Base-by-base conservation (phyloP, 2,329 filamentous ascomycete genomes). In the Cryphonectria naterciae region DNA sequence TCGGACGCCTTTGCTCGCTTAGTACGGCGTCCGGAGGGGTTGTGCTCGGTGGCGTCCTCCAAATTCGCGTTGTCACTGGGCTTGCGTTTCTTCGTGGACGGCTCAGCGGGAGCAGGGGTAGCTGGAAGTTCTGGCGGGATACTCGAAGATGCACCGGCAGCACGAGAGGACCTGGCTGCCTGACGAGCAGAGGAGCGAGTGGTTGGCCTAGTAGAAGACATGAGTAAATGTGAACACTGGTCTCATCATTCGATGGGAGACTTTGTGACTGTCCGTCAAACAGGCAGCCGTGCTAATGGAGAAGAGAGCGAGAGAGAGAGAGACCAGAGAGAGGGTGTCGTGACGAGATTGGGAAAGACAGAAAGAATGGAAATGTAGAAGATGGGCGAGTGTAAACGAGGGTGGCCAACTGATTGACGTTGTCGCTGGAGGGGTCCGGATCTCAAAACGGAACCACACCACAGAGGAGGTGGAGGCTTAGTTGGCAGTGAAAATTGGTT, bases 121-220 rank as follows among this genome's bases (percentile, higher is more conserved):
- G 79, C 78, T 72, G 82, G 77, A 77, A 81, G 77, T 77, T 84
- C 79, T 74, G 83, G 79, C 75, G 83, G 78, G 76, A 80, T 78
- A 70, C 78, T 74, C 76, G 79, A 80, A 75, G 80, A 76, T 73
- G 81, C 74, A 76, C 82, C 75, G 77, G 83, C 79, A 78, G 77
- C 78, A 74, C 79, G 81, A 63, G 84, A 80, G 78, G 84, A 83
- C 79, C 82, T 89, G 80, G 93, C 92, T 85, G 93, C 93, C 89
- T 93, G 91, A 87, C 94, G 94, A 85, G 95, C 92, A 83, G 95
- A 92, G 79, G 95, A 96, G 86, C 95, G 94, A 87, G 95, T 98
- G 79, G 96, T 91, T 93, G 69, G 69, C 63, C 69, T 73, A 65
- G 95, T 98, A 89, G 91, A 86, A 89, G 93, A 93, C 94, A 97